Conservation (phyloP, 164 flowering plant genomes). For the Sedum album region DNA sequence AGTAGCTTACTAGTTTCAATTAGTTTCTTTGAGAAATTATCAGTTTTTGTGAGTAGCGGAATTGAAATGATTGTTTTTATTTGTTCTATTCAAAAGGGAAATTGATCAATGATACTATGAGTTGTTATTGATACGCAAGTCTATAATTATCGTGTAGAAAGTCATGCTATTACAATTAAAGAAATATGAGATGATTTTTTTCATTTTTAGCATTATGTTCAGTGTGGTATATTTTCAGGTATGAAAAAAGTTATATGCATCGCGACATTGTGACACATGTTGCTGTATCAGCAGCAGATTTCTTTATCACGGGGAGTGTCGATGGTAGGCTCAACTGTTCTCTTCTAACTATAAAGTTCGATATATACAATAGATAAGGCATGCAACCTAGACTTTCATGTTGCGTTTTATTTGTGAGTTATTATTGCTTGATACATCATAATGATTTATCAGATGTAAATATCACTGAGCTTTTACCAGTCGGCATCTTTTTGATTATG, state of each 20-base stretch:
- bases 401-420: neutral
- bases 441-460: neutral
- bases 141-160: too few species aligned
- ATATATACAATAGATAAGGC: neutral
- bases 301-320: constrained; percentile 79
- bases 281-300: constrained; percentile 85
- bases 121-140: too few species aligned
- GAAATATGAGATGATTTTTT: too few species aligned
- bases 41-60: too few species aligned
- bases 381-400: neutral
- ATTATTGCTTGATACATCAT: neutral
- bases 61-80: too few species aligned
- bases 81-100: neutral
- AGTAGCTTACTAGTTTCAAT: neutral
- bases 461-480: neutral
- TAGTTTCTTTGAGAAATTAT: neutral
- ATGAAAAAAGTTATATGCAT: constrained; percentile 98
- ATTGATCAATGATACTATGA: too few species aligned
- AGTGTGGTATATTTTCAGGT: constrained; percentile 36
- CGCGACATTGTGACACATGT: constrained; percentile 99
- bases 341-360: too few species aligned
- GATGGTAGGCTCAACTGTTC: constrained; percentile 50
- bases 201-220: neutral
- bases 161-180: too few species aligned
- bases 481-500: neutral